Conservation (phyloP, 2,329 filamentous ascomycete species). For the Fusarium abutilonis region DNA sequence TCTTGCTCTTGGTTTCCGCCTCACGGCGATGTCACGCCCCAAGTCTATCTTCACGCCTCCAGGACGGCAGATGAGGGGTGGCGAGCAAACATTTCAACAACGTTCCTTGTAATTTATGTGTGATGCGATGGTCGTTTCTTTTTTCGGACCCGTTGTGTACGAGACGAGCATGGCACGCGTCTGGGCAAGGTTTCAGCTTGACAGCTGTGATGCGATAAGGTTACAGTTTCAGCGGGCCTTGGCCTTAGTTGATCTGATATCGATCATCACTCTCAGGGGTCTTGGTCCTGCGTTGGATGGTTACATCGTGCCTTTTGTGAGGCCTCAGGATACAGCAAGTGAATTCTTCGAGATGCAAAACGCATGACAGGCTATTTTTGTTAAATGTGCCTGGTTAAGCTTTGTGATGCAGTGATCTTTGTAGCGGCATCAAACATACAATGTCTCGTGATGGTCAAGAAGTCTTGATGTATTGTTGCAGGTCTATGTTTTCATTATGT, state of each 20-base stretch:
- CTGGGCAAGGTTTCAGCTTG: slow-evolving; percentile 25
- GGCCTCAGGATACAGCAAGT: slow-evolving; percentile 20
- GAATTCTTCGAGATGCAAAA: background rate
- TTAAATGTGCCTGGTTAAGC: background rate
- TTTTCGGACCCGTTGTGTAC: slow-evolving; percentile 8
- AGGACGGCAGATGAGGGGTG: slow-evolving; percentile 35
- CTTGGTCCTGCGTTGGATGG: slow-evolving; percentile 14
- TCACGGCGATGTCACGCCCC: slow-evolving; percentile 41
- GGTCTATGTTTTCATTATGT: slow-evolving; percentile 26
- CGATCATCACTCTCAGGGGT: slow-evolving; percentile 13
- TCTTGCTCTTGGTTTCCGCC: slow-evolving; percentile 47
- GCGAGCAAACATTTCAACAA: slow-evolving; percentile 46
- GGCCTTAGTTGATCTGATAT: slow-evolving; percentile 24
- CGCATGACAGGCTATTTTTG: background rate
- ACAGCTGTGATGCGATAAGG: slow-evolving; percentile 6
- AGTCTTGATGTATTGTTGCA: slow-evolving; percentile 4
- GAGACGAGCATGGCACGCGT: slow-evolving; percentile 18
- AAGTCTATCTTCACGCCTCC: slow-evolving; percentile 24
- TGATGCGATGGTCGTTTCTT: slow-evolving; percentile 15
- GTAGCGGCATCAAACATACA: slow-evolving; percentile 1
- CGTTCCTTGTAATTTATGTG: slow-evolving; percentile 6
- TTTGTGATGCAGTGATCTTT: background rate
- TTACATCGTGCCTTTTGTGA: slow-evolving; percentile 31
- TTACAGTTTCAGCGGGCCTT: slow-evolving; percentile 1
- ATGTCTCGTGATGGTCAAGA: background rate